phyloP scores from a whole-genome alignment of 257 asterid species.

The Solanum sitiens region DNA sequence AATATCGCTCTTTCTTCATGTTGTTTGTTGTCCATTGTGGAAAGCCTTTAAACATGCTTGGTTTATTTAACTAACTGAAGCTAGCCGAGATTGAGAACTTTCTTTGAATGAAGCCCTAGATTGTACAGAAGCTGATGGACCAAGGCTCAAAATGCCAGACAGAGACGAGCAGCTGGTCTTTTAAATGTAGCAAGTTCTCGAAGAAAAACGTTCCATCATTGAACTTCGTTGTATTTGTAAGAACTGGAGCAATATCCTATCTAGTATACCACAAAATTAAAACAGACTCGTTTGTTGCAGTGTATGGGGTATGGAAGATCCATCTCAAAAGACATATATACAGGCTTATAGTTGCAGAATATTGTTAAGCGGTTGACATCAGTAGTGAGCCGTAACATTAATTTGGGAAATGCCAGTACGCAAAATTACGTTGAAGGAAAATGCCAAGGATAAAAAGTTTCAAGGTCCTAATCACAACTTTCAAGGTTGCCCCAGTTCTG shows the following conservation, averaged over 20 bases:
- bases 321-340: background rate
- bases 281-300: background rate
- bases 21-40: background rate
- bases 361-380: background rate
- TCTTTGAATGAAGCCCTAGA: background rate
- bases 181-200: background rate
- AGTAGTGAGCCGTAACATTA: background rate
- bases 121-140: background rate
- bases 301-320: background rate
- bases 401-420: background rate
- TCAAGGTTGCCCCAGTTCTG: constrained; percentile 46
- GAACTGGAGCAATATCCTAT: background rate
- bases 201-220: background rate
- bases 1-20: background rate
- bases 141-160: background rate
- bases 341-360: background rate
- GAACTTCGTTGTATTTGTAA: background rate
- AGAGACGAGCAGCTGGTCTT: background rate
- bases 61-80: background rate
- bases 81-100: background rate
- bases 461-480: constrained; percentile 42
- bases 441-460: constrained; percentile 66
- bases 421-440: constrained; percentile 64
- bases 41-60: background rate
- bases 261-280: background rate